Conservation (phyloP, 345 rosid species). For the Eucalyptus erythrocorys region DNA sequence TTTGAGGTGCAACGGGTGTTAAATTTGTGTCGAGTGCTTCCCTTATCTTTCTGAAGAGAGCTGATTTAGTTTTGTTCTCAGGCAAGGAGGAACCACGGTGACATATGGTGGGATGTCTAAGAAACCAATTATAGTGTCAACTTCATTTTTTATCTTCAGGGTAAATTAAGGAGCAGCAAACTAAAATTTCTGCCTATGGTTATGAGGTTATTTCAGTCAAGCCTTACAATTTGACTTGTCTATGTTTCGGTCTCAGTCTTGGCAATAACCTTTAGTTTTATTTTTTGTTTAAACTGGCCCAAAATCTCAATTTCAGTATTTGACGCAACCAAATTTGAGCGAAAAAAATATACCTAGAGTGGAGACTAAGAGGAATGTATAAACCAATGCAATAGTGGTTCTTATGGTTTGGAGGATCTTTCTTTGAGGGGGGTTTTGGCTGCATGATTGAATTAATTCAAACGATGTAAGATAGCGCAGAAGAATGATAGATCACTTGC, state of each 20-base stretch:
- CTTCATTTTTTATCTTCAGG: constrained; percentile 80
- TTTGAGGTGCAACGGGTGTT: constrained; percentile 32
- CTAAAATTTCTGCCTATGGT: not conserved
- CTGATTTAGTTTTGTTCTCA: constrained; percentile 7
- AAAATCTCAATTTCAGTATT: not conserved
- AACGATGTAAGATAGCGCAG: no score
- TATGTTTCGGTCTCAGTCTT: not conserved
- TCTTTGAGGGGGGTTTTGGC: no score
- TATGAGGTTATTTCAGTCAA: not conserved
- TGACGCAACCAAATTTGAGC: not conserved
- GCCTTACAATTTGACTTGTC: not conserved
- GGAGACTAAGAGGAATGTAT: not conserved
- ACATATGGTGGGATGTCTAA: constrained; percentile 97
- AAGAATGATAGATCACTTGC: no score
- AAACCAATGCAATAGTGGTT: not conserved
- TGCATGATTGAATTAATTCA: no score
- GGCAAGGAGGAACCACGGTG: constrained; percentile 80
- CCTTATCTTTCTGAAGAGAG: not conserved
- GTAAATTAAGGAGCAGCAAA: constrained; percentile 6
- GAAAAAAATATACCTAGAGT: no score
- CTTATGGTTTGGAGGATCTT: no score
- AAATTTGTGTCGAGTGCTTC: not conserved
- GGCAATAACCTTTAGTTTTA: not conserved
- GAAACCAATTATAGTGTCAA: constrained; percentile 65
- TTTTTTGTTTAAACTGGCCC: not conserved